Percentiles rank a stretch among this genome's conserved stretches.
Evolutionary conservation across 768 basidiomycete genomes (phyloP).

Genomic region (Xanthoconium stramineum): DNA sequence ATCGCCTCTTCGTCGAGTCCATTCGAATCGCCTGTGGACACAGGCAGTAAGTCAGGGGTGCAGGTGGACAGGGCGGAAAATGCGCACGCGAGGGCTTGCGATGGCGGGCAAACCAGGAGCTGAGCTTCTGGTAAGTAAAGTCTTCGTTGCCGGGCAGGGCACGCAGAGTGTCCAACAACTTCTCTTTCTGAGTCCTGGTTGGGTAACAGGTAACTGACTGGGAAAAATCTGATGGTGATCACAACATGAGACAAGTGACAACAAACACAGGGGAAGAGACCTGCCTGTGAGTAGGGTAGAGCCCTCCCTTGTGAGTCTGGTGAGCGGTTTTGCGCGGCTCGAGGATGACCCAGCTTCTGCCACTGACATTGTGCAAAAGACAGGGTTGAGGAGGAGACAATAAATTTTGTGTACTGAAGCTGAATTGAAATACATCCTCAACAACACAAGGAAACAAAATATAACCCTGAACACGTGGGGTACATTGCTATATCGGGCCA

Average conservation of each 20-base stretch:
- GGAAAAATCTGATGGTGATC: conserved; percentile 18
- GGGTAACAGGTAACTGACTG: conserved; percentile 15
- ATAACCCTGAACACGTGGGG: conserved; percentile 2
- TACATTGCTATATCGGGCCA: conserved; percentile 14
- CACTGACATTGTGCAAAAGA: not conserved
- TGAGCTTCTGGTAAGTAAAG: conserved; percentile 16
- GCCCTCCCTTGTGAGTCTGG: conserved; percentile 9
- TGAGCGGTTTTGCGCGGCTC: not conserved
- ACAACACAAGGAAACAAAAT: not conserved
- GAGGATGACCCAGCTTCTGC: conserved; percentile 2
- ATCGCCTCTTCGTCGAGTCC: conserved; percentile 25
- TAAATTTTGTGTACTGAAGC: not conserved
- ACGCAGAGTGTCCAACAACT: conserved; percentile 11
- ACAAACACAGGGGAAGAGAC: not conserved
- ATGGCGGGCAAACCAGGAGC: conserved; percentile 23
- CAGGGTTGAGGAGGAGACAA: not conserved
- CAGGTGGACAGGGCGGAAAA: no score
- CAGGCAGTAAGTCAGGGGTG: not conserved
- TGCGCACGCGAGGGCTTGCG: conserved; percentile 4
- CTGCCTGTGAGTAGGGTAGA: not conserved
- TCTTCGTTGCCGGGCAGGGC: conserved; percentile 23
- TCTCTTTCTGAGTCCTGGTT: conserved; percentile 5
- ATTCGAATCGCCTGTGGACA: not conserved
- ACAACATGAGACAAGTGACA: not conserved
- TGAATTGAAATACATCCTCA: not conserved